Evolutionary conservation across 2,329 filamentous ascomycete genomes (phyloP), one percentile per base, ranked within the genome.

Genomic region (Gliomastix tumulicola): DNA sequence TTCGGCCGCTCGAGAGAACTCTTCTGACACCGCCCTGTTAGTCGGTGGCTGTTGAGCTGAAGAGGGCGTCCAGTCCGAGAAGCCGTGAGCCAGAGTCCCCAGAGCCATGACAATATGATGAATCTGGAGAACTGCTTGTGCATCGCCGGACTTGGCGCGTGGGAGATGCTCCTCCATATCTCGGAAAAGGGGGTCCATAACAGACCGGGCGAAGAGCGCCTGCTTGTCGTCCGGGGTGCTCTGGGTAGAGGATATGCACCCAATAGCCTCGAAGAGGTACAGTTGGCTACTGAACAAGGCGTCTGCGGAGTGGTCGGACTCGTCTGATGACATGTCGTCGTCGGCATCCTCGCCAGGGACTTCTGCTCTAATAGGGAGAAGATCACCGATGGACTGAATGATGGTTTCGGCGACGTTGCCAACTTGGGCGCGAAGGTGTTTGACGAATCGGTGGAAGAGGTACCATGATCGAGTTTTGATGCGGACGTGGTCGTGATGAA

Each of bases 61-160:
- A 20, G 55, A 58, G 63, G 86, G 84, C 34, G 78, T 79, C 77
- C 87, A 90, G 53, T 97, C 90, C 0, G 88, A 92, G 57, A 94
- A 97, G 4, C 92, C 92, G 44, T 89, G 84, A 2, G 90, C 88
- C 28, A 98, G 68, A 2, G 88, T 95, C 11, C 92, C 92, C 21
- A 98, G 69, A 13, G 94, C 94, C 84, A 95, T 89, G 47, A 98
- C 88, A 47, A 94, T 84, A 57, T 98, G 92, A 56, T 98, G 92
- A 15, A 96, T 86, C 60, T 98, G 92, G 15, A 95, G 68, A 27
- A 83, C 67, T 2, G 90, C 84, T 50, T 88, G 81, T 34, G 87
- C 79, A 54, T 97, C 88, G 11, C 86, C 86, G 28, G 76, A 68
- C 56, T 87, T 87, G 20, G 90, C 92, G 38, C 79, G 68, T 10